Evolutionary conservation across 2,329 filamentous ascomycete genomes (phyloP).

Genomic region (Aspergillus ustus): DNA sequence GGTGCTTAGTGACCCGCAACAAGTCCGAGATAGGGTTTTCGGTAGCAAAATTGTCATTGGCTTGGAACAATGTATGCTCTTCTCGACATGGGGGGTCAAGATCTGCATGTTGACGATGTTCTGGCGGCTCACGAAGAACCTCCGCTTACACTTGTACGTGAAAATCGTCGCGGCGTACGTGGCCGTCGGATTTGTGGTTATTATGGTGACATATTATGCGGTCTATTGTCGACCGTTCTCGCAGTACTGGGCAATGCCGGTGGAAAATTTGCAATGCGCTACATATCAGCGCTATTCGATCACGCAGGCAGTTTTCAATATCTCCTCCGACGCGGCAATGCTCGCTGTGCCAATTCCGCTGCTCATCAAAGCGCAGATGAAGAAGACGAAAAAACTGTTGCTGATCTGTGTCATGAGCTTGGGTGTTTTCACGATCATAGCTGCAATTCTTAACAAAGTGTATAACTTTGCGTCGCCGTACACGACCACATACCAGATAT

Average conservation of each 20-base stretch:
- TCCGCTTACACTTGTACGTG: conserved; percentile 43
- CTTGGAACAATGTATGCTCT: conserved; percentile 54
- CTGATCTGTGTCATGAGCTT: conserved; percentile 43
- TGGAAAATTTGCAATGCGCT: conserved; percentile 43
- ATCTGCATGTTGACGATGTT: conserved; percentile 48
- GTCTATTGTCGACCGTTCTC: conserved; percentile 56
- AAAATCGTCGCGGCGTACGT: conserved; percentile 50
- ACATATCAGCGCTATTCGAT: conserved; percentile 48
- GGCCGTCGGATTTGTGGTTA: conserved; percentile 50
- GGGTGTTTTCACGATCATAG: conserved; percentile 41
- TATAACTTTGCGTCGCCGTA: conserved; percentile 45
- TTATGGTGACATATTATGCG: conserved; percentile 54
- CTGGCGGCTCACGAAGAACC: conserved; percentile 49
- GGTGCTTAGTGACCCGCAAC: conserved; percentile 40
- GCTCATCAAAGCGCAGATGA: conserved; percentile 40
- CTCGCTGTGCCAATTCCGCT: conserved; percentile 45
- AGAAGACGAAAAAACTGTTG: conserved; percentile 38
- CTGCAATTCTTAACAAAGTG: conserved; percentile 54
- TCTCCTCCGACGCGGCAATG: conserved; percentile 48
- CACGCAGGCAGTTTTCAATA: conserved; percentile 51
- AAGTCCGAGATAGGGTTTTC: conserved; percentile 49
- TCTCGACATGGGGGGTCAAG: conserved; percentile 15
- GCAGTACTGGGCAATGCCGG: conserved; percentile 56
- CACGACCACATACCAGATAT: conserved; percentile 46
- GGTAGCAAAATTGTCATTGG: conserved; percentile 57